Percentiles rank a stretch among this genome's conserved stretches.
phyloP scores from a whole-genome alignment of 2,329 filamentous ascomycete genomes.

The Tolypocladium capitatum region DNA sequence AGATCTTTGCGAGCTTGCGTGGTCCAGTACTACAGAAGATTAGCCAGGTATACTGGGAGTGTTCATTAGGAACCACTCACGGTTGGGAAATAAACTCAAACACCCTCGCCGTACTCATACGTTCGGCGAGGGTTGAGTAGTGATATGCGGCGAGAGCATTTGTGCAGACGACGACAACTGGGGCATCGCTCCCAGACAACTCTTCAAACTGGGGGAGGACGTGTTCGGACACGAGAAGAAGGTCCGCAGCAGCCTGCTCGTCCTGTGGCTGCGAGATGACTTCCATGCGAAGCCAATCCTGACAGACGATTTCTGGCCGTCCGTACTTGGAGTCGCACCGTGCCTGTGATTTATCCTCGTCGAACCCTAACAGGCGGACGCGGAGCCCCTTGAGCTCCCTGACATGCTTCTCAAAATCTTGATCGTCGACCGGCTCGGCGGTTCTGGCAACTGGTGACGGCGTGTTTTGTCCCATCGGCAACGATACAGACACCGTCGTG shows the following conservation, averaged over 20 bases:
- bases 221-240: constrained; percentile 12
- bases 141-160: constrained; percentile 16
- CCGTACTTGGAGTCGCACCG: constrained; percentile 4
- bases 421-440: constrained; percentile 5
- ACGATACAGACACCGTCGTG: constrained; percentile 20
- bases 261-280: constrained; percentile 7
- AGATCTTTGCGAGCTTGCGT: constrained; percentile 17
- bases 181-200: neutral
- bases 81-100: constrained; percentile 26
- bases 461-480: constrained; percentile 12
- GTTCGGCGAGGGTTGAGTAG: constrained; percentile 3
- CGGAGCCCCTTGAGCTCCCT: constrained; percentile 17
- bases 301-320: constrained; percentile 13
- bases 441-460: neutral
- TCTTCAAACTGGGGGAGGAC: neutral
- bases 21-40: constrained; percentile 17
- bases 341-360: neutral
- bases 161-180: constrained; percentile 17
- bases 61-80: constrained; percentile 10
- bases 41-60: neutral
- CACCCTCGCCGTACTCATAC: constrained; percentile 10
- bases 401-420: constrained; percentile 16
- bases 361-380: constrained; percentile 13
- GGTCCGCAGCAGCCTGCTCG: constrained; percentile 9
- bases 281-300: constrained; percentile 19